phyloP scores from a whole-genome alignment of 257 asterid genomes.

The Solanum gracilifrons region DNA sequence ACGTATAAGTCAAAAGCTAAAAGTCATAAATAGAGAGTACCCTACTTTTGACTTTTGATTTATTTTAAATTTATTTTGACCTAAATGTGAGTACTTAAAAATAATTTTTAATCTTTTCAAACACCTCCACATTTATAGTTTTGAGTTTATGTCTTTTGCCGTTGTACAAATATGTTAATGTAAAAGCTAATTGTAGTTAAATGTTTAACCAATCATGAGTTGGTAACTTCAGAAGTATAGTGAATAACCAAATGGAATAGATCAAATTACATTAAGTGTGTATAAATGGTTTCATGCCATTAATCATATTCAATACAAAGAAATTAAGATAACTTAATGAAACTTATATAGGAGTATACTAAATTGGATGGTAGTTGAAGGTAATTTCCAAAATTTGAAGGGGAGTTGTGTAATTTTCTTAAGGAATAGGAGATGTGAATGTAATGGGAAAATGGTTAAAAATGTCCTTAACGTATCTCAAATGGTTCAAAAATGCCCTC shows the following conservation, averaged over 20 bases:
- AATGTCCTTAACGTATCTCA: too few species aligned
- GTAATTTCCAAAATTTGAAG: not conserved
- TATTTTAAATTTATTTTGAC: too few species aligned
- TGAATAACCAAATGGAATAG: not conserved
- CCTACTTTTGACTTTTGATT: too few species aligned
- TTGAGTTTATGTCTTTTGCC: not conserved
- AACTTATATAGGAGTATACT: too few species aligned
- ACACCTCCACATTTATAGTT: not conserved
- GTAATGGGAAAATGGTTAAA: too few species aligned
- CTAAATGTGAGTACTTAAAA: too few species aligned
- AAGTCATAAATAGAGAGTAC: too few species aligned
- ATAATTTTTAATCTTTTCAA: too few species aligned
- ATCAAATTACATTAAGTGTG: not conserved
- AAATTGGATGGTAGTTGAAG: not conserved
- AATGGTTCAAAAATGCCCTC: too few species aligned
- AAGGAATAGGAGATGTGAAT: not conserved
- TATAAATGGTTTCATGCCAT: too few species aligned
- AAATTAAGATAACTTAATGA: not conserved
- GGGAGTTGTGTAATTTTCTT: not conserved
- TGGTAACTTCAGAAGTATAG: not conserved
- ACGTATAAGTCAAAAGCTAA: too few species aligned
- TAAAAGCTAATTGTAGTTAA: not conserved
- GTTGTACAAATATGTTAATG: not conserved
- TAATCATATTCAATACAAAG: not conserved
- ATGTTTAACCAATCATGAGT: not conserved